These are phyloP conservation scores for Hypholoma fasciculare DNA, from an alignment of 768 basidiomycete genomes.

Conservation along the genomic window DNA sequence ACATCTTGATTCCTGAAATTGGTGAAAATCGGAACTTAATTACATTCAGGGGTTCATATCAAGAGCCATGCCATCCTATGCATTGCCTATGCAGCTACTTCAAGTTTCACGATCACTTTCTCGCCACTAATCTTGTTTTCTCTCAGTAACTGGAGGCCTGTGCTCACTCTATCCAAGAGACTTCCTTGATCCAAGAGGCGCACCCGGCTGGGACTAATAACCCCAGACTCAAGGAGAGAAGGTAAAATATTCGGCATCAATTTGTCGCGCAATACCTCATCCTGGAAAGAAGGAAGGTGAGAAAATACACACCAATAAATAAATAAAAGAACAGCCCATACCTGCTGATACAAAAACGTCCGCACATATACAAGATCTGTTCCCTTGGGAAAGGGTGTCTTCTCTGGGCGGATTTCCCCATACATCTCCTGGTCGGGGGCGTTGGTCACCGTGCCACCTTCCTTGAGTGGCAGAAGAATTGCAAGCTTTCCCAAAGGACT, in stretches of 20 bases:
- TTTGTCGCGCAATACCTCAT: slow-evolving; percentile 40
- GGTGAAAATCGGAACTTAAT: too few relatives aligned
- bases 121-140: slow-evolving; percentile 50
- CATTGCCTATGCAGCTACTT: slow-evolving; percentile 7
- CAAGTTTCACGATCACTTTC: slow-evolving; percentile 46
- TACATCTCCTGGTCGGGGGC: slow-evolving; percentile 27
- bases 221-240: slow-evolving; percentile 32
- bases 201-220: slow-evolving; percentile 42
- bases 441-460: slow-evolving; percentile 37
- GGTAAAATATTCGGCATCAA: slow-evolving; percentile 49
- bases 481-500: slow-evolving; percentile 40
- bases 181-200: slow-evolving; percentile 41
- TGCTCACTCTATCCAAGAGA: slow-evolving; percentile 39
- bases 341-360: slow-evolving; percentile 42
- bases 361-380: slow-evolving; percentile 37
- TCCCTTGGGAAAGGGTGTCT: slow-evolving; percentile 36
- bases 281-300: slow-evolving; percentile 24
- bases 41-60: too few relatives aligned
- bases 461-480: slow-evolving; percentile 47
- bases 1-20: not conserved
- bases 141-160: slow-evolving; percentile 45
- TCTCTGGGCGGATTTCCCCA: slow-evolving; percentile 31
- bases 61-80: not conserved
- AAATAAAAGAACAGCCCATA: slow-evolving; percentile 20
- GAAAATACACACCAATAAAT: not conserved